phyloP scores from a whole-genome alignment of 768 basidiomycete genomes.

The Cystofilobasidium macerans region DNA sequence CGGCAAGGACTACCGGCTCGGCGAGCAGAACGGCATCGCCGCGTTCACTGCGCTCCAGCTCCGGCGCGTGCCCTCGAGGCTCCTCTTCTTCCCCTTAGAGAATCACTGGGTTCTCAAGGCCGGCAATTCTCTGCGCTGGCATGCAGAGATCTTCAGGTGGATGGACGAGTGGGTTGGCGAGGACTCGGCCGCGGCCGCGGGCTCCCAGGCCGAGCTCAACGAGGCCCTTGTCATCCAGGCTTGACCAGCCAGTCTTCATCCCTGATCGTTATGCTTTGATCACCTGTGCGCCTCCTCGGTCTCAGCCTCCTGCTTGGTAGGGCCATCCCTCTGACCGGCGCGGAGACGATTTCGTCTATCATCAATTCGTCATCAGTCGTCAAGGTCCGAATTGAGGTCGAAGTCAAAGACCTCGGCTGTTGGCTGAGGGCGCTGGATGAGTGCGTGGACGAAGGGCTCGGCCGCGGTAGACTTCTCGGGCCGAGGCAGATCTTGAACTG shows the following conservation, averaged over 20 bases:
- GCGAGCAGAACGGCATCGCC: constrained; percentile 66
- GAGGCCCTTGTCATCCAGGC: not conserved
- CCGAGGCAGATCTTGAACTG: no score
- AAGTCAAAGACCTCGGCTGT: constrained; percentile 6
- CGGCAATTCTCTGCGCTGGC: constrained; percentile 51
- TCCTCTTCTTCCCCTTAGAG: constrained; percentile 78
- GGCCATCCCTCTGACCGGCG: no score
- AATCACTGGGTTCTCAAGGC: constrained; percentile 71
- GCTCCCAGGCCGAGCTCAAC: not conserved
- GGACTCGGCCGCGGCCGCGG: constrained; percentile 13
- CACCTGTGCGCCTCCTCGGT: no score
- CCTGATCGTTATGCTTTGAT: no score
- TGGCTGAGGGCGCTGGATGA: not conserved
- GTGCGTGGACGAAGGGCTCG: not conserved
- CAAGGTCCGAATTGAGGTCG: constrained; percentile 21
- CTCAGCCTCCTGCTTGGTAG: no score
- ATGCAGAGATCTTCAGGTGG: constrained; percentile 87
- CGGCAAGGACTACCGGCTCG: constrained; percentile 44
- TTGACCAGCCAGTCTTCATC: no score
- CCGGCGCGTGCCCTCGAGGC: constrained; percentile 57
- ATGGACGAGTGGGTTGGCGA: constrained; percentile 47
- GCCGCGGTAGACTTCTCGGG: not conserved
- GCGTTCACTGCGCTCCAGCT: constrained; percentile 78
- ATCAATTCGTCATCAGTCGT: constrained; percentile 10
- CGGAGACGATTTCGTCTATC: no score